Evolutionary conservation across 257 asterid genomes (phyloP), one percentile per base, ranked within the genome.

Genomic region (Vinca minor): DNA sequence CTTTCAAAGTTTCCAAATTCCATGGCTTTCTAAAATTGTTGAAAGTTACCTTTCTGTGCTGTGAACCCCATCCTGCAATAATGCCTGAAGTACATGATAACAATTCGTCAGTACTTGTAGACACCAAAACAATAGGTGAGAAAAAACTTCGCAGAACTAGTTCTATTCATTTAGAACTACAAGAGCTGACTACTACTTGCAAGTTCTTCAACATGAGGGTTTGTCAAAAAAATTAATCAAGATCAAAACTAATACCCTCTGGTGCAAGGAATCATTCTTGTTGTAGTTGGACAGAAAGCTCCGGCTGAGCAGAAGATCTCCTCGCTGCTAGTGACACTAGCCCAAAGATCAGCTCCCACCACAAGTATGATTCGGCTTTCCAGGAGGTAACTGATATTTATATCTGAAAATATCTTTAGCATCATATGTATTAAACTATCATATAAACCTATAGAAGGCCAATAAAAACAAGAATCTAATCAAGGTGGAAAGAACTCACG

Each of bases 301-400:
- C 98, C 97, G 12, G 96, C 91, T 66, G 94, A 74, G 77, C 97
- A 93, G 77, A 93, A 93, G 54, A 93, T 74, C 74, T 83, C 89
- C 58, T 75, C 89, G 35, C 91, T 84, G 46, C 83, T 81, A 62
- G 72, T 38, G 42, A 79, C 89, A 73, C 91, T 84, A 0, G 94
- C 96, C 98, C 98, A 92, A 59, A 69, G 63, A 74, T 87, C 96
- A 36, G 99, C 99, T 74, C 88, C n/a, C 97, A 74, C 99, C 97
- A 29, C 97, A 93, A 35, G 85, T 61, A 77, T 87, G 99, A 66
- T 89, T 87, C 76, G 73, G 31, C 74, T 76, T 79, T 48, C 99
- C 96, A 71, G 95, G 87, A 54, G 99, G 96, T 62, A 83, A 70
- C 71, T 85, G 93, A 71, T 93, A 93, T 55, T 77, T 69, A 78